Evolutionary conservation across 2,329 filamentous ascomycete species (phyloP), one percentile per base, ranked within the genome.

Genomic region (Gyromitra esculenta): DNA sequence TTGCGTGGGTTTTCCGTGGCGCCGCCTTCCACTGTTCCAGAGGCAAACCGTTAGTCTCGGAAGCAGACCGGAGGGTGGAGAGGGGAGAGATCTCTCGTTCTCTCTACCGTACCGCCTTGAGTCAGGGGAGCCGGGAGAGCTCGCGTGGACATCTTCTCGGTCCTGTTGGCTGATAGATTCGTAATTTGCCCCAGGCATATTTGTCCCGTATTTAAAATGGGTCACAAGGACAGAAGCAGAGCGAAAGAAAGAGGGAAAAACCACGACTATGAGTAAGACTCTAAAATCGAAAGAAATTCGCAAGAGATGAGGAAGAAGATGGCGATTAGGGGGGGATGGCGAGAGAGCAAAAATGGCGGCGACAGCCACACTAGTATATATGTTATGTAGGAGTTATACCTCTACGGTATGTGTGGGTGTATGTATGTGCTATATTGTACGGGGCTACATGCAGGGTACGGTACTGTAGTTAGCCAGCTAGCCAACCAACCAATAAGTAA

Each of bases 111-210:
- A 76, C 76, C 71, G 59, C 62, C 68, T 69, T 11, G 64, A 48
- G 11, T 70, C 72, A 2, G 39, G 73, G 43, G 66, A 41, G 18
- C 50, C 64, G 9, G 48, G 57, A 35, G 57, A 67, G 9, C 60
- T 70, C 11, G 70, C 45, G 21, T 54, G 37, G 15, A 7, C 70
- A 43, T 63, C 75, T 5, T 77, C 65, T 2, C 8, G 66, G 56
- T 79, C 78, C 13, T 62, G 52, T 31, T 79, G 78, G 25, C 54
- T 76, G 54, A 79, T 79, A 2, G 78, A 75, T n/a, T 79, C 66
- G 63, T 79, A 79, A 66, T 78, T 78, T 50, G 18, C 18, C 3
- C 62, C 59, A 6, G 75, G 45, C 78, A 79, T 79, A 11, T 48
- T 64, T 65, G n/a, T 37, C 37, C 15, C 11, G 25, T n/a, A 2